Conservation (phyloP, 176 grass and related monocot species). For the Phoenix roebelenii region DNA sequence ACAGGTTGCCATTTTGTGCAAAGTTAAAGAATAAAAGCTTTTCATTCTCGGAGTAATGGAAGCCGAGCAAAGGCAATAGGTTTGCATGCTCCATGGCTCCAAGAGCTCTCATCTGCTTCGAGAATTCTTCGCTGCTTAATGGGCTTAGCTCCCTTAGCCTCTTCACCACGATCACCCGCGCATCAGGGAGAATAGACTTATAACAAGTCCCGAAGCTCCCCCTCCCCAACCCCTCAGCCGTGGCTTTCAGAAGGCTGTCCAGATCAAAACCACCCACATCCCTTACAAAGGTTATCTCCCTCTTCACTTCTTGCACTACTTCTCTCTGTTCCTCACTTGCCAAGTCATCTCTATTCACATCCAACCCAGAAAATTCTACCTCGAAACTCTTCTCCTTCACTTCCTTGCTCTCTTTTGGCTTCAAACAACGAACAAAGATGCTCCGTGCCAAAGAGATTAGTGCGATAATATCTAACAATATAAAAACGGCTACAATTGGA, state of each 20-base stretch:
- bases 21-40: conserved; percentile 13
- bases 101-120: background rate
- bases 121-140: conserved; percentile 13
- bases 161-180: conserved; percentile 10
- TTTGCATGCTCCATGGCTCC: conserved; percentile 12
- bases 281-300: conserved; percentile 9
- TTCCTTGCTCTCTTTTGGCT: too few species aligned
- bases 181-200: conserved; percentile 1
- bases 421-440: too few species aligned
- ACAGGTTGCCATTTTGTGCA: conserved; percentile 2
- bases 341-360: too few species aligned
- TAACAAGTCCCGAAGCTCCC: conserved; percentile 16
- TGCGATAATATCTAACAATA: too few species aligned
- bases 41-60: background rate
- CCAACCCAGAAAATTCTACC: too few species aligned
- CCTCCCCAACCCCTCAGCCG: conserved; percentile 9
- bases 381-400: too few species aligned
- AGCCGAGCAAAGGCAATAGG: conserved; percentile 11
- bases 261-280: background rate
- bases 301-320: background rate
- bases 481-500: too few species aligned
- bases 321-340: too few species aligned
- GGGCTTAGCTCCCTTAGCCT: conserved; percentile 7
- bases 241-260: background rate
- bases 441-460: too few species aligned